phyloP scores from a whole-genome alignment of 352 stramenopile species.

The Globisporangium nunn region DNA sequence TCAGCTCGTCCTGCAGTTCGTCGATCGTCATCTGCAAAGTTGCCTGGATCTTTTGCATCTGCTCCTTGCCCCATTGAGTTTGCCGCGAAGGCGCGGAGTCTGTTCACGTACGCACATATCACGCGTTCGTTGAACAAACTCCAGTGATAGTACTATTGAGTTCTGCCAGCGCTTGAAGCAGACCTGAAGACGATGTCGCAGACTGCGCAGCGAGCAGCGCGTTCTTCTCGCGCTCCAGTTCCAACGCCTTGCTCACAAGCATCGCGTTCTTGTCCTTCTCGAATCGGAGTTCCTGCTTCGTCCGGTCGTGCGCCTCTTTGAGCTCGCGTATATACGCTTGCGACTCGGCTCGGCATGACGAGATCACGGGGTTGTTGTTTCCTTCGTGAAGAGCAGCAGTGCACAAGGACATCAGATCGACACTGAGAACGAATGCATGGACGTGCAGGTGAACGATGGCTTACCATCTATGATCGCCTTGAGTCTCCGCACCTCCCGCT shows the following conservation, averaged over 20 bases:
- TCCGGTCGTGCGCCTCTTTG: slow-evolving; percentile 46
- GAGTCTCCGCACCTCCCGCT: slow-evolving; percentile 65
- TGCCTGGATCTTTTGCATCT: slow-evolving; percentile 59
- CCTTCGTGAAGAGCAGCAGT: slow-evolving; percentile 11
- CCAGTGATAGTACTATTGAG: neutral
- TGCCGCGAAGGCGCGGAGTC: slow-evolving; percentile 14
- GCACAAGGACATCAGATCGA: neutral
- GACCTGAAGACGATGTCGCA: neutral
- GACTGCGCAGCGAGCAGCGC: slow-evolving; percentile 20
- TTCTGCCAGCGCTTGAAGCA: neutral
- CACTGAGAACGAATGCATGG: neutral
- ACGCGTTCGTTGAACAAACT: neutral
- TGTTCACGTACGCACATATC: neutral
- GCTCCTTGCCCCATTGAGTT: slow-evolving; percentile 61
- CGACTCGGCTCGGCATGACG: slow-evolving; percentile 46
- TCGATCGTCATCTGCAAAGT: slow-evolving; percentile 67
- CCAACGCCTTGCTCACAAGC: slow-evolving; percentile 53
- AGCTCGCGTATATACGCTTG: slow-evolving; percentile 61
- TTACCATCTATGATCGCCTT: slow-evolving; percentile 51
- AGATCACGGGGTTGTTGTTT: slow-evolving; percentile 39
- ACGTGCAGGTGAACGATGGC: neutral
- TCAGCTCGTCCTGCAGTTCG: slow-evolving; percentile 75
- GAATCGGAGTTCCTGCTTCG: slow-evolving; percentile 52
- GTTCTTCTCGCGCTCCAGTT: slow-evolving; percentile 69
- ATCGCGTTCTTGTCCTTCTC: slow-evolving; percentile 78